A percentile compares a stretch with the other conserved stretches of the same genome.
Evolutionary conservation across 176 grass and related monocot species (phyloP).

Genomic region (Neostapfia colusana): DNA sequence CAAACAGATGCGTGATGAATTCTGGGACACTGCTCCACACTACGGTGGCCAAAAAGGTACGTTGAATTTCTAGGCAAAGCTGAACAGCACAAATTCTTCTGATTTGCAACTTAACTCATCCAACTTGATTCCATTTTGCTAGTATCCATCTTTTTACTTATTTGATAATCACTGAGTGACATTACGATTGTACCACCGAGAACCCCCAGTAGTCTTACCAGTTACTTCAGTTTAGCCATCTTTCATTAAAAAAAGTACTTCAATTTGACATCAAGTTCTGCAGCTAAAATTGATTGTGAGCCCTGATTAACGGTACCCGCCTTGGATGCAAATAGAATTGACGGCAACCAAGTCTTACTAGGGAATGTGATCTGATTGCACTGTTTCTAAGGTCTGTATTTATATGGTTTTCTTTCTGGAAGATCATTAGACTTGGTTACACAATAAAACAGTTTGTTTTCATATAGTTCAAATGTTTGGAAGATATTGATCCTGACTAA

Average conservation of each 20-base stretch:
- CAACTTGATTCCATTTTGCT: conserved; percentile 12
- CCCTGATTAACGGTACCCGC: neutral
- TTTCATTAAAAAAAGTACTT: neutral
- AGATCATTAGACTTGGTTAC: neutral
- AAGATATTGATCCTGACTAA: neutral
- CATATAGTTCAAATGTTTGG: neutral
- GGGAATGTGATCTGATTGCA: neutral
- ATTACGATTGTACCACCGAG: neutral
- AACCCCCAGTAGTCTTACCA: neutral
- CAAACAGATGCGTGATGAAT: conserved; percentile 87
- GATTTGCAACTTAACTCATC: neutral
- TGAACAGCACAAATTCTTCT: conserved; percentile 5
- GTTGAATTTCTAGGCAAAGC: neutral
- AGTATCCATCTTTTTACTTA: neutral
- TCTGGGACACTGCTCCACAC: conserved; percentile 95
- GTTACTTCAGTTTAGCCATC: neutral
- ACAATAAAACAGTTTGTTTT: neutral
- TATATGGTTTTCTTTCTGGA: neutral
- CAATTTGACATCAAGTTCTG: neutral
- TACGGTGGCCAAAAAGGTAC: conserved; percentile 96
- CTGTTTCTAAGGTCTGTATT: neutral
- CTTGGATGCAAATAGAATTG: neutral
- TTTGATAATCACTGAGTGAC: neutral
- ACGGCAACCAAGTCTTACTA: neutral
- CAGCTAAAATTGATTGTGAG: neutral